Evolutionary conservation across 768 basidiomycete genomes (phyloP).

Genomic region (Fomitopsis serialis): DNA sequence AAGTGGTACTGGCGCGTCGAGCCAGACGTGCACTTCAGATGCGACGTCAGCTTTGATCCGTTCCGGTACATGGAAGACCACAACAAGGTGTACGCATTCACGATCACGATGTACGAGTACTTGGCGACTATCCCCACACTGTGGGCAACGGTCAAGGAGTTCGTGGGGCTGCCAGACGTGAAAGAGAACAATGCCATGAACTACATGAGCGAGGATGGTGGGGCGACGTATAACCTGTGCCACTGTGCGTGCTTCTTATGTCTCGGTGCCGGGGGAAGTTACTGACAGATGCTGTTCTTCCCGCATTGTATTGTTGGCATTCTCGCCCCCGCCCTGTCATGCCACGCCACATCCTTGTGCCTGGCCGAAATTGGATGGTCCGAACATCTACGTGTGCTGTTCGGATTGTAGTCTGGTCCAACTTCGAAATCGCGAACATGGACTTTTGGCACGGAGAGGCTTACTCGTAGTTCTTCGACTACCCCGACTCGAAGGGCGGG

Average conservation of each 20-base stretch:
- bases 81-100: constrained; percentile 66
- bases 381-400: not conserved
- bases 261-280: not conserved
- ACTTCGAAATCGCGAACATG: constrained; percentile 81
- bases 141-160: constrained; percentile 58
- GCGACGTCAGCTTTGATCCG: constrained; percentile 59
- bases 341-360: not conserved
- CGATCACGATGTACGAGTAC: constrained; percentile 61
- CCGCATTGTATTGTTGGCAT: not conserved
- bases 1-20: constrained; percentile 82
- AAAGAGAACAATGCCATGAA: constrained; percentile 52
- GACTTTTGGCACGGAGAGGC: constrained; percentile 85
- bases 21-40: constrained; percentile 72
- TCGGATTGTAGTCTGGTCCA: constrained; percentile 45
- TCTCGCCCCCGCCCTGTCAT: not conserved
- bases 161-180: constrained; percentile 44
- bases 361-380: not conserved
- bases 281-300: not conserved
- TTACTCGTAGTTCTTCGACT: constrained; percentile 79
- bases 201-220: constrained; percentile 64
- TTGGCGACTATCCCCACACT: constrained; percentile 57
- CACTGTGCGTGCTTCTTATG: constrained; percentile 24
- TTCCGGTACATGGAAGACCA: constrained; percentile 69
- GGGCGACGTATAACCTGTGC: constrained; percentile 58
- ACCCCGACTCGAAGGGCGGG: constrained; percentile 76